These are phyloP conservation scores for Penicillium herquei DNA, from an alignment of 495 filamentous ascomycete species.

Conservation along the genomic window DNA sequence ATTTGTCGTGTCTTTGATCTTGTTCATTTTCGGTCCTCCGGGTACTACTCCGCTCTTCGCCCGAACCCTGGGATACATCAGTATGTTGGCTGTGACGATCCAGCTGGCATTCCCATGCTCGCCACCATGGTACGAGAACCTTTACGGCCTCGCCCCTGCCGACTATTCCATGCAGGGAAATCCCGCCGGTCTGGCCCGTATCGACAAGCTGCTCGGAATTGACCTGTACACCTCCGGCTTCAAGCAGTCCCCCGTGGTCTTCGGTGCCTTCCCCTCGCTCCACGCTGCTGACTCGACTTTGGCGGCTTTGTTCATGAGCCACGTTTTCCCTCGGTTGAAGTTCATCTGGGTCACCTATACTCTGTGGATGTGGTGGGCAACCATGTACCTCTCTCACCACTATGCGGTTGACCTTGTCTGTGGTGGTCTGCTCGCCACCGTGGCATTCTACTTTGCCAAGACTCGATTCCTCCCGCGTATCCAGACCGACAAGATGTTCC, in stretches of 20 bases:
- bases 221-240: constrained; percentile 91
- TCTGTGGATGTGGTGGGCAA: constrained; percentile 97
- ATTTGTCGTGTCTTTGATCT: constrained; percentile 65
- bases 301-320: constrained; percentile 88
- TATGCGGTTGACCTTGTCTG: constrained; percentile 92
- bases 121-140: constrained; percentile 92
- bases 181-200: constrained; percentile 82
- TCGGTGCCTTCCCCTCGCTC: constrained; percentile 90
- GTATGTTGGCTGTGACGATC: constrained; percentile 77
- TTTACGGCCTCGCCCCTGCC: constrained; percentile 82
- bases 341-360: constrained; percentile 77
- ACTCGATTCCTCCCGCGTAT: constrained; percentile 75
- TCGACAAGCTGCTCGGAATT: constrained; percentile 83
- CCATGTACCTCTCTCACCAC: constrained; percentile 95
- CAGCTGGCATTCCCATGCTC: constrained; percentile 91
- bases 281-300: constrained; percentile 84
- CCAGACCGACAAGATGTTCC: constrained; percentile 77
- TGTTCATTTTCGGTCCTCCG: constrained; percentile 86
- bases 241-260: constrained; percentile 83
- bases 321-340: constrained; percentile 78
- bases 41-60: constrained; percentile 83
- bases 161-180: constrained; percentile 88
- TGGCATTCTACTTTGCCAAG: constrained; percentile 76
- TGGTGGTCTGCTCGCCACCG: constrained; percentile 76
- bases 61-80: constrained; percentile 87